Percentiles rank a stretch among this genome's conserved stretches.
Evolutionary conservation across 768 basidiomycete species (phyloP).

Genomic region (Fistulinella prunicolor): DNA sequence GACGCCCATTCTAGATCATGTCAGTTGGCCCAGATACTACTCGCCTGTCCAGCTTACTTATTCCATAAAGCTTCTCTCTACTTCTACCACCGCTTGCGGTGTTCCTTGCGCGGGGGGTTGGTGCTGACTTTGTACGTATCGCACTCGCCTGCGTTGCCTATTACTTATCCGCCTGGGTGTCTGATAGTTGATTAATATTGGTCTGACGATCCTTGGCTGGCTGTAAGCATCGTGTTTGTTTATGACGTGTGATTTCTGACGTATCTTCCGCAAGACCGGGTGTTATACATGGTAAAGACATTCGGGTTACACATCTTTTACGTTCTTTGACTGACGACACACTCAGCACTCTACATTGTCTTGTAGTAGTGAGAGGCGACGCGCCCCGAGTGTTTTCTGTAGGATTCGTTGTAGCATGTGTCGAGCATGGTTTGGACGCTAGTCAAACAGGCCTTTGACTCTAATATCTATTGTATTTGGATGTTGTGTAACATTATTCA

Average conservation of each 20-base stretch:
- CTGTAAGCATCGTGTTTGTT: conserved; percentile 48
- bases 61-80: conserved; percentile 53
- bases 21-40: conserved; percentile 23
- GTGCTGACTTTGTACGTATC: conserved; percentile 63
- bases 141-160: not conserved
- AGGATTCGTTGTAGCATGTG: too few relatives aligned
- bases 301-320: not conserved
- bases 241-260: conserved; percentile 4
- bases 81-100: conserved; percentile 82
- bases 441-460: not conserved
- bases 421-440: not conserved
- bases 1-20: conserved; percentile 41
- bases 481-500: conserved; percentile 5
- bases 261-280: conserved; percentile 52
- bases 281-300: conserved; percentile 61
- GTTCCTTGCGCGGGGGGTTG: conserved; percentile 84
- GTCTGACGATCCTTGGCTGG: conserved; percentile 75
- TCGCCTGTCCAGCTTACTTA: conserved; percentile 2
- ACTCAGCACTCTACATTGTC: conserved; percentile 74
- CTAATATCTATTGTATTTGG: conserved; percentile 4
- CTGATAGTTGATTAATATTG: conserved; percentile 62
- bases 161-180: conserved; percentile 16
- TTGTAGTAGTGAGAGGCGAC: conserved; percentile 63
- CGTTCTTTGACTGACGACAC: conserved; percentile 12
- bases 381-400: too few relatives aligned